These are phyloP conservation scores for Tricholoma matsutake DNA, from an alignment of 768 basidiomycete genomes.

Conservation along the genomic window DNA sequence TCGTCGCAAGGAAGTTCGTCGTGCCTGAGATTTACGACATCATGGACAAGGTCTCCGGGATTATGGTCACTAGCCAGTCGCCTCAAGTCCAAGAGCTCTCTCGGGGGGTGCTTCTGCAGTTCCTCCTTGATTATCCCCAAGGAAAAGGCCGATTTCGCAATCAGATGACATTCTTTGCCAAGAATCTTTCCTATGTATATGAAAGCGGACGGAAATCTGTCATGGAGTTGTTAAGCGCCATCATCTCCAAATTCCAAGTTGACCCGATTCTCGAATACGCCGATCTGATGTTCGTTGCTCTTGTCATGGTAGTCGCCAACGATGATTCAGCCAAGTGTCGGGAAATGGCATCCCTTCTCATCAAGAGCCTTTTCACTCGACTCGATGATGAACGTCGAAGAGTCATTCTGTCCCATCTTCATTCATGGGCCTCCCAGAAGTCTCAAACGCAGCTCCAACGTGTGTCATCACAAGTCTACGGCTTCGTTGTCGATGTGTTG, in stretches of 20 bases:
- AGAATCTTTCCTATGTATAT: slow-evolving; percentile 86
- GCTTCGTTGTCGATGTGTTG: slow-evolving; percentile 72
- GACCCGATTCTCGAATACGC: slow-evolving; percentile 73
- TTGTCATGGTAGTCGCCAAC: slow-evolving; percentile 92
- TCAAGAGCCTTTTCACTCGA: slow-evolving; percentile 71
- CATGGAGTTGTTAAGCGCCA: slow-evolving; percentile 84
- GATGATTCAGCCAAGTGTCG: slow-evolving; percentile 89
- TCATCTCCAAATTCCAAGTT: slow-evolving; percentile 81
- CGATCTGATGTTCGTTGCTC: slow-evolving; percentile 85
- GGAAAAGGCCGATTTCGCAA: slow-evolving; percentile 86
- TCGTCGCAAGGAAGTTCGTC: slow-evolving; percentile 87
- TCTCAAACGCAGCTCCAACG: slow-evolving; percentile 59
- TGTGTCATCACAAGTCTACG: slow-evolving; percentile 80
- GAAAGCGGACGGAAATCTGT: slow-evolving; percentile 93
- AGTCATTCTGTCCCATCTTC: slow-evolving; percentile 65
- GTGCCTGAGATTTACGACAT: slow-evolving; percentile 96
- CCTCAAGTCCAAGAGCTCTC: slow-evolving; percentile 88
- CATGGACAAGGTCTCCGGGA: slow-evolving; percentile 89
- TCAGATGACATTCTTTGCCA: slow-evolving; percentile 88
- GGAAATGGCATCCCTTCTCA: slow-evolving; percentile 80
- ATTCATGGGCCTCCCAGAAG: slow-evolving; percentile 71
- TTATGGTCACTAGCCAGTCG: slow-evolving; percentile 93
- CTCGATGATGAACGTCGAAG: slow-evolving; percentile 58
- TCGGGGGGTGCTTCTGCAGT: slow-evolving; percentile 84
- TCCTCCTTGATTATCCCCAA: slow-evolving; percentile 96